Evolutionary conservation across 2,329 filamentous ascomycete genomes (phyloP), one percentile per base, ranked within the genome.

Genomic region (Endocalyx cinctus): DNA sequence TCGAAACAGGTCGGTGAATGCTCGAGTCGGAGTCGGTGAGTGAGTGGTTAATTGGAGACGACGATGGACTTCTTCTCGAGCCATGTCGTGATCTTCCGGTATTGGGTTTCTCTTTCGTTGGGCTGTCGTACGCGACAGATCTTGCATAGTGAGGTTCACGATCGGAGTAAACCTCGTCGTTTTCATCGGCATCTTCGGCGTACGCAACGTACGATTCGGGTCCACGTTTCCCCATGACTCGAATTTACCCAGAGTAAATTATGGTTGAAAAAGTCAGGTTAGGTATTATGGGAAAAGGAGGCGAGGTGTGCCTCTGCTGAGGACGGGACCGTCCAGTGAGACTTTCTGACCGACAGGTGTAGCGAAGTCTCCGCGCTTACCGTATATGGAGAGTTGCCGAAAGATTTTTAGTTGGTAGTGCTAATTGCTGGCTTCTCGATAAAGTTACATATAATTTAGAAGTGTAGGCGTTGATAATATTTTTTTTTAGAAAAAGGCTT

Each of bases 161-260:
- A 28, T 53, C 58, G 32, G 59, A 54, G 13, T 62, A 50, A 22
- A 61, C 54, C 34, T 66, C 66, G 25, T 63, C 69, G 10, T 61
- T 57, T 31, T 74, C 70, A 47, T 74, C 69, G 29, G 59, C 68
- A 35, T 75, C 73, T 52, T 76, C 66, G 37, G 72, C 60, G 47
- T 58, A 53, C 48, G 42, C 48, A 48, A 73, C 61, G 46, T 54
- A 48, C 45, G 39, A 39, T 43, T 45, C 56, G 52, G 48, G 42
- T 45, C 47, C 50, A 51, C 36, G 67, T 59, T 48, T 52, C 33
- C 38, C 43, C 70, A 75, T 75, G 51, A 50, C 58, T 54, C 43
- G 31, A 43, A 37, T 27, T 19, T 22, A 37, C 31, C 39, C 46
- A 43, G 41, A 43, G 38, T 33, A 48, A n/a, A n/a, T n/a, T n/a